Evolutionary conservation across 2,329 filamentous ascomycete species (phyloP).

Genomic region (Fusarium duplospermum): DNA sequence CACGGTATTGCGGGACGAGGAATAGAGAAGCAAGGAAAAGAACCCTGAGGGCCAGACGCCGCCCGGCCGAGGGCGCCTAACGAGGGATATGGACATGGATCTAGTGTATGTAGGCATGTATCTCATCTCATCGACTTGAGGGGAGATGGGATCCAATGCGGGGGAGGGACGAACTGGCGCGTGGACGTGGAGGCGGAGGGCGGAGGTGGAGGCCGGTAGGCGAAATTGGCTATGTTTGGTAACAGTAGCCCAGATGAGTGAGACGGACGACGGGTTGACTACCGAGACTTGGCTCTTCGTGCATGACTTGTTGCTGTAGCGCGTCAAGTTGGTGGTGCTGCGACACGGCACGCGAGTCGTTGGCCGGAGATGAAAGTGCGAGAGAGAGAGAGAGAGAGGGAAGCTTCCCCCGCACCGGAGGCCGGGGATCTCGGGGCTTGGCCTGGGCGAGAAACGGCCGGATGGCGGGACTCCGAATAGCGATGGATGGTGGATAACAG

Average conservation of each 20-base stretch:
- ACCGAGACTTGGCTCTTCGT: slow-evolving; percentile 6
- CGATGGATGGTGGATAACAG: slow-evolving; percentile 17
- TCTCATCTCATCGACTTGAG: neutral
- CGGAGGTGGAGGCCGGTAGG: neutral
- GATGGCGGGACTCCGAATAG: slow-evolving; percentile 43
- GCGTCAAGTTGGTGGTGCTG: neutral
- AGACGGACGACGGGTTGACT: neutral
- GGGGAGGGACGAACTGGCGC: slow-evolving; percentile 2
- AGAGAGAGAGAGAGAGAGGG: slow-evolving; percentile 11
- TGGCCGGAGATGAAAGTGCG: slow-evolving; percentile 39
- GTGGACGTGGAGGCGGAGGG: slow-evolving; percentile 4
- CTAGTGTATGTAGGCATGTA: neutral
- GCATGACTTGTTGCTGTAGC: neutral
- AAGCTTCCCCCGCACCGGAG: slow-evolving; percentile 24
- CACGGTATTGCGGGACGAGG: slow-evolving; percentile 26
- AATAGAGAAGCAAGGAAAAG: slow-evolving; percentile 2
- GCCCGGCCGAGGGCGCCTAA: slow-evolving; percentile 8
- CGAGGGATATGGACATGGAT: slow-evolving; percentile 1
- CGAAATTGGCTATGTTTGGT: neutral
- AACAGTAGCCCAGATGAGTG: neutral
- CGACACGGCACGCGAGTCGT: slow-evolving; percentile 5
- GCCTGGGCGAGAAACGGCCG: slow-evolving; percentile 25
- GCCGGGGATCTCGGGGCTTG: slow-evolving; percentile 25
- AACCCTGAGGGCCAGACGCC: slow-evolving; percentile 31
- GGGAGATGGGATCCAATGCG: neutral